Conservation (phyloP, 1,139 yeast species). For the Meyerozyma guilliermondii region DNA sequence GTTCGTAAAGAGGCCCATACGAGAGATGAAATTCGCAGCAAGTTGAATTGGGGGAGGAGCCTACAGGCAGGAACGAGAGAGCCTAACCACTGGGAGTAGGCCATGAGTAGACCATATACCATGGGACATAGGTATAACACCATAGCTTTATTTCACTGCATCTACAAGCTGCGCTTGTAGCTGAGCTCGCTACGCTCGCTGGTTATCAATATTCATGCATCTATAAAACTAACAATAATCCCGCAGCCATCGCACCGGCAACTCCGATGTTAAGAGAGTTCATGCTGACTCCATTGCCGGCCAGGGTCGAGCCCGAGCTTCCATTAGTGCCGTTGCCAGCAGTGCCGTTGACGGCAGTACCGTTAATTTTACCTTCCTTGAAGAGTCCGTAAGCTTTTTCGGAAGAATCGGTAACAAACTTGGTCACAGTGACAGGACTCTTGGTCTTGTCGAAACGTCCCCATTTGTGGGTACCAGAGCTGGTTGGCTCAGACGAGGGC, state of each 20-base stretch:
- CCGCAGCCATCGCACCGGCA: constrained; percentile 34
- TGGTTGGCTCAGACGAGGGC: constrained; percentile 22
- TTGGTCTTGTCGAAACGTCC: constrained; percentile 37
- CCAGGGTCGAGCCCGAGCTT: constrained; percentile 8
- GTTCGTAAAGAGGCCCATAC: background rate
- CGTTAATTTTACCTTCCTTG: background rate
- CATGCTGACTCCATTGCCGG: constrained; percentile 16
- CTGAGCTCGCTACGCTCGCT: background rate
- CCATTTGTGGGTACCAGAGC: constrained; percentile 42
- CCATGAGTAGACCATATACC: too few species aligned
- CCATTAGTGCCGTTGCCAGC: constrained; percentile 7
- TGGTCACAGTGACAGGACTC: constrained; percentile 1
- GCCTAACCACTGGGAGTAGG: too few species aligned
- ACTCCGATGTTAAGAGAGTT: constrained; percentile 23
- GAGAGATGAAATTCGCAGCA: too few species aligned
- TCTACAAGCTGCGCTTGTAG: background rate
- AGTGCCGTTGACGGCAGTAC: constrained; percentile 9
- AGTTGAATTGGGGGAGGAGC: too few species aligned
- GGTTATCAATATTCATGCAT: background rate
- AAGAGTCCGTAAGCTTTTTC: background rate
- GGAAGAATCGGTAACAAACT: constrained; percentile 1
- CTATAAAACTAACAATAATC: constrained; percentile 21
- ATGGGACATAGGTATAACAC: too few species aligned
- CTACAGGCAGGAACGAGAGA: too few species aligned
- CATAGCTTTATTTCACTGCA: too few species aligned